Conservation (phyloP, 1,284 basidiomycete genomes). For the Earliella scabrosa region DNA sequence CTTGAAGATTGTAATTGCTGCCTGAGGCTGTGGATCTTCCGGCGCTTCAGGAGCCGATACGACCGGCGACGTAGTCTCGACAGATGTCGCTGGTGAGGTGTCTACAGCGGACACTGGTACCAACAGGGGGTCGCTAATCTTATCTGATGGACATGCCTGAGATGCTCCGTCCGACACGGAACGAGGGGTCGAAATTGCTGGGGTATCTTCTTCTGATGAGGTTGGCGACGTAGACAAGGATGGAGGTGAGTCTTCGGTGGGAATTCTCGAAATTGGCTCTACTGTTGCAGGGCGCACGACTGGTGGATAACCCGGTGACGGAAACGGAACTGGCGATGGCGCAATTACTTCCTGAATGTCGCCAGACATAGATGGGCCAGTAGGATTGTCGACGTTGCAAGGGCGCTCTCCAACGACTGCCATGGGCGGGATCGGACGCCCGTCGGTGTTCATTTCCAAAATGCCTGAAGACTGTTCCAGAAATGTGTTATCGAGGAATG, state of each 20-base stretch:
- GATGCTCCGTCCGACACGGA: neutral
- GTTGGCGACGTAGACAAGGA: neutral
- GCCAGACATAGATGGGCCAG: neutral
- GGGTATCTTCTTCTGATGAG: neutral
- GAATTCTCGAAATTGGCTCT: slow-evolving; percentile 3
- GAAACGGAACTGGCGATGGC: neutral
- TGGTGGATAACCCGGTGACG: neutral
- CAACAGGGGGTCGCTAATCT: neutral
- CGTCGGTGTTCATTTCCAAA: neutral
- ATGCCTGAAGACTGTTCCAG: neutral
- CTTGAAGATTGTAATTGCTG: neutral
- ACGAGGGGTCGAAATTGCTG: neutral
- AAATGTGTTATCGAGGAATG: neutral
- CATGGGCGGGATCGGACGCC: neutral
- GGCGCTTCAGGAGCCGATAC: neutral
- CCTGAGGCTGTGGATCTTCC: neutral
- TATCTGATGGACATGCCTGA: neutral
- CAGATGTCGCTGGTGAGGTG: neutral
- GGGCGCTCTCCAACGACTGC: neutral
- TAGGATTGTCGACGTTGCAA: neutral
- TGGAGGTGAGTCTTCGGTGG: neutral
- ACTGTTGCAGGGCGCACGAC: slow-evolving; percentile 2
- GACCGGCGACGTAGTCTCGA: neutral
- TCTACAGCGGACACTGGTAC: neutral
- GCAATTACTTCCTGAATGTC: neutral